phyloP scores from a whole-genome alignment of 345 rosid genomes.

The Pistacia integerrima region DNA sequence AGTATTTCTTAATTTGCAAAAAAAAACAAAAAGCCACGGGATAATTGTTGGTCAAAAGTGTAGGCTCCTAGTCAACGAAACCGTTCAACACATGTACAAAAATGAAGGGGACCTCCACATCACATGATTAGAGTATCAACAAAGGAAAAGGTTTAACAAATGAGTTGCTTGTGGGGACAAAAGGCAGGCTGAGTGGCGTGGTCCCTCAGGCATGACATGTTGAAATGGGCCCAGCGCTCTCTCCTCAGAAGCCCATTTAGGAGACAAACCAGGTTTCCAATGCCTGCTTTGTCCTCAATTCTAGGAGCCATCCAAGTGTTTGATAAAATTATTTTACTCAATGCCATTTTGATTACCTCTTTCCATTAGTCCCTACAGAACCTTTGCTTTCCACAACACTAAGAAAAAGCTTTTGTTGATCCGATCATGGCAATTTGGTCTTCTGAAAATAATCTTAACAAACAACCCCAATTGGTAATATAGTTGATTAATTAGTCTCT shows the following conservation, averaged over 20 bases:
- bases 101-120: background rate
- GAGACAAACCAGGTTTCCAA: slow-evolving; percentile 36
- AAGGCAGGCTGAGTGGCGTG: slow-evolving; percentile 27
- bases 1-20: no score
- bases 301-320: slow-evolving; percentile 24
- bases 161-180: slow-evolving; percentile 23
- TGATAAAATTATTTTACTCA: background rate
- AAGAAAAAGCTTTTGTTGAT: slow-evolving; percentile 33
- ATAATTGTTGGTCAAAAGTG: slow-evolving; percentile 19
- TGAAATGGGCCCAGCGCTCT: slow-evolving; percentile 34
- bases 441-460: slow-evolving; percentile 18
- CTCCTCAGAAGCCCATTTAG: slow-evolving; percentile 35
- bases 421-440: slow-evolving; percentile 33
- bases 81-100: background rate
- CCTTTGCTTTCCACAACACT: slow-evolving; percentile 33
- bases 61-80: slow-evolving; percentile 9
- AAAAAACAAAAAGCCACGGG: background rate
- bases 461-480: slow-evolving; percentile 1
- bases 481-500: background rate
- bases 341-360: background rate
- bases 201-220: slow-evolving; percentile 37
- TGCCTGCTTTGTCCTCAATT: slow-evolving; percentile 37
- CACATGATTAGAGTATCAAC: slow-evolving; percentile 22
- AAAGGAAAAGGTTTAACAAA: slow-evolving; percentile 13
- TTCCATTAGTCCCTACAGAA: slow-evolving; percentile 22